Evolutionary conservation across 495 filamentous ascomycete genomes (phyloP).

Genomic region (Aspergillus conjunctus): DNA sequence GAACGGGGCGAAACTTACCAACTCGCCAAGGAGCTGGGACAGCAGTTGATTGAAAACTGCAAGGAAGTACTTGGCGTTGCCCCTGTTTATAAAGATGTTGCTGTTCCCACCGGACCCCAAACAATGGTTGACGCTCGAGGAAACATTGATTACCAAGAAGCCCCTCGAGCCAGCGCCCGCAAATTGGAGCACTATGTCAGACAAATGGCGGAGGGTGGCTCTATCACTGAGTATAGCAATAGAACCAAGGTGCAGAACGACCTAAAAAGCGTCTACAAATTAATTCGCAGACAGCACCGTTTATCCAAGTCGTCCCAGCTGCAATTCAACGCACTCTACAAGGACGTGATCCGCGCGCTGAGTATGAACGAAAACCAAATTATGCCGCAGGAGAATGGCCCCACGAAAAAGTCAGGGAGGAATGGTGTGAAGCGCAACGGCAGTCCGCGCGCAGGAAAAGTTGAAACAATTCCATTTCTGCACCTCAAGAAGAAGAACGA

Average conservation of each 20-base stretch:
- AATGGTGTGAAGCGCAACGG: slow-evolving; percentile 59
- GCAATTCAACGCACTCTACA: slow-evolving; percentile 92
- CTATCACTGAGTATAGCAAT: slow-evolving; percentile 98
- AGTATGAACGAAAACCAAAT: slow-evolving; percentile 98
- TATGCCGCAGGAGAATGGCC: slow-evolving; percentile 76
- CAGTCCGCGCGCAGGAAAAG: slow-evolving; percentile 73
- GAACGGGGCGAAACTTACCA: slow-evolving; percentile 96
- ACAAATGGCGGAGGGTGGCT: slow-evolving; percentile 98
- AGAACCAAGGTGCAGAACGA: slow-evolving; percentile 97
- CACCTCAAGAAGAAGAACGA: slow-evolving; percentile 94
- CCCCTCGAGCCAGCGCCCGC: slow-evolving; percentile 83
- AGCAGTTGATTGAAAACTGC: slow-evolving; percentile 96
- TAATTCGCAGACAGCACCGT: slow-evolving; percentile 96
- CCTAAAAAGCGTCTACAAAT: slow-evolving; percentile 89
- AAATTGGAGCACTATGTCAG: slow-evolving; percentile 98
- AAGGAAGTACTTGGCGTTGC: slow-evolving; percentile 80
- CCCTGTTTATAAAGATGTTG: slow-evolving; percentile 94
- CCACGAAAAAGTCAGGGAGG: slow-evolving; percentile 63
- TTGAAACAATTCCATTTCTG: slow-evolving; percentile 97
- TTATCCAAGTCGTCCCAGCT: slow-evolving; percentile 91
- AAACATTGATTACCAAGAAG: slow-evolving; percentile 85
- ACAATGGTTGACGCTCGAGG: slow-evolving; percentile 88
- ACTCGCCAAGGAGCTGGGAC: slow-evolving; percentile 92
- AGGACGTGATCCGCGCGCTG: slow-evolving; percentile 87
- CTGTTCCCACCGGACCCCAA: slow-evolving; percentile 85